Percentiles rank a stretch among this genome's conserved stretches.
Evolutionary conservation across 208 protist genomes (phyloP).

Genomic region (Trypanosoma vivax): DNA sequence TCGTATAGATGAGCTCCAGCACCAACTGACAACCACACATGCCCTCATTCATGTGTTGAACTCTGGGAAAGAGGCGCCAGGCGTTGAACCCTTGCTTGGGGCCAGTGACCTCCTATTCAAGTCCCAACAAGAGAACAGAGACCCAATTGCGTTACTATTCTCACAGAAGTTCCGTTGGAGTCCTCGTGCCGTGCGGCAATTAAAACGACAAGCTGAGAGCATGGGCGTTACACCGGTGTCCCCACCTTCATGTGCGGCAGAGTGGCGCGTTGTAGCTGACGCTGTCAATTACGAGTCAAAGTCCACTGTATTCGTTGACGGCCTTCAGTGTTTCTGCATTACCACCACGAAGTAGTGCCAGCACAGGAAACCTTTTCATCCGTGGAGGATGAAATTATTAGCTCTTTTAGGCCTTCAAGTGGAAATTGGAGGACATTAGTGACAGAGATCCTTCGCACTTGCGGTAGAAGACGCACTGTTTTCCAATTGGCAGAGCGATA

Average conservation of each 20-base stretch:
- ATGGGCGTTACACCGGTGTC: constrained; percentile 2
- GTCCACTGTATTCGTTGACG: background rate
- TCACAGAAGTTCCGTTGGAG: constrained; percentile 13
- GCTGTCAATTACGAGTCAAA: constrained; percentile 23
- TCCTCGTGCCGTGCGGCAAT: constrained; percentile 6
- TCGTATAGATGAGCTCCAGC: constrained; percentile 4
- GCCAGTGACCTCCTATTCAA: too few relatives aligned
- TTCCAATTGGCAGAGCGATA: constrained; percentile 45
- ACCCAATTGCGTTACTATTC: background rate
- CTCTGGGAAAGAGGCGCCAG: background rate
- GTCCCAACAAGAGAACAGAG: background rate
- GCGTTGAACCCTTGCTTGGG: background rate
- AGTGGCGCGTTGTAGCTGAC: constrained; percentile 18
- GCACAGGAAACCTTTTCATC: constrained; percentile 10
- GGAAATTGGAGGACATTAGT: constrained; percentile 30
- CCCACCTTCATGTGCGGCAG: background rate
- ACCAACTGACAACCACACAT: background rate
- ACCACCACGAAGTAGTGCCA: constrained; percentile 6
- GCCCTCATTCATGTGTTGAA: constrained; percentile 11
- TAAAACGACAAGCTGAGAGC: constrained; percentile 17
- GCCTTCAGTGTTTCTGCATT: constrained; percentile 27
- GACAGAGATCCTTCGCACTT: constrained; percentile 4
- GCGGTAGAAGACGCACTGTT: constrained; percentile 18
- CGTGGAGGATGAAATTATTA: constrained; percentile 25
- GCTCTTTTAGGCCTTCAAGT: constrained; percentile 3